Base-by-base conservation (phyloP, 1,139 yeast species). In the Barnettozyma hawaiiensis region DNA sequence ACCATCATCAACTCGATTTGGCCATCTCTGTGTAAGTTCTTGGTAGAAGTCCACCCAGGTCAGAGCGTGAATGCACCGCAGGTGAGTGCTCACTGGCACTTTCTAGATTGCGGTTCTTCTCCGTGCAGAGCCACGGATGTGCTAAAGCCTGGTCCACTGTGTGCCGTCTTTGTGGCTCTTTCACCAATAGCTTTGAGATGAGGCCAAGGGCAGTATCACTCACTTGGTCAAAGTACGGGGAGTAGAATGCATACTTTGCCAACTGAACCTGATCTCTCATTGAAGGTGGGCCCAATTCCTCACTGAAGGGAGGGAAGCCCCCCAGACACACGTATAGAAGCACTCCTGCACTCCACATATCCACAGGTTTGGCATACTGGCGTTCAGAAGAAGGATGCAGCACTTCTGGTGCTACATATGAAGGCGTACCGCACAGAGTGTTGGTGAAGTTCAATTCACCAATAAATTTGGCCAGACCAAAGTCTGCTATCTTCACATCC, bases 291-390 rank as follows among this genome's bases (percentile, higher is more conserved):
- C 81, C 90, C 42, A 84, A 61, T 51, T 84, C 92, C 42, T 84
- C 92, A 57, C 87, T 81, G 55, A 85, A 85, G 0, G 95, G 95
- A 3, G 92, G 94, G 53, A 85, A 85, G 2, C 95, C 95, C 60
- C 89, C 83, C 14, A 85, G 65, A 57, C 92, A 82, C 3, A 84
- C 89, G 49, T 84, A 84, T 12, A 84, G 60, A 36, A 84, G 67
- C 1, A 84, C 90, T 2, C 94, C 94, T 16, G 84, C 74, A 59
- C 86, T 83, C 94, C 94, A 84, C 58, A 83, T 62, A 61, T 84
- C 94, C 12, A 81, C 87, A 40, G 82, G 78, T 26, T 83, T 81
- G 31, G 84, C 73, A 53, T 84, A 83, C 45, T 77, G 75, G 29
- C 83, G 65, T 44, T 73, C 41, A 7, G 41, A 27, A 37, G 48